Percentiles rank a stretch among this genome's conserved stretches.
phyloP scores from a whole-genome alignment of 2,329 filamentous ascomycete genomes.

The Aureobasidium sp. region DNA sequence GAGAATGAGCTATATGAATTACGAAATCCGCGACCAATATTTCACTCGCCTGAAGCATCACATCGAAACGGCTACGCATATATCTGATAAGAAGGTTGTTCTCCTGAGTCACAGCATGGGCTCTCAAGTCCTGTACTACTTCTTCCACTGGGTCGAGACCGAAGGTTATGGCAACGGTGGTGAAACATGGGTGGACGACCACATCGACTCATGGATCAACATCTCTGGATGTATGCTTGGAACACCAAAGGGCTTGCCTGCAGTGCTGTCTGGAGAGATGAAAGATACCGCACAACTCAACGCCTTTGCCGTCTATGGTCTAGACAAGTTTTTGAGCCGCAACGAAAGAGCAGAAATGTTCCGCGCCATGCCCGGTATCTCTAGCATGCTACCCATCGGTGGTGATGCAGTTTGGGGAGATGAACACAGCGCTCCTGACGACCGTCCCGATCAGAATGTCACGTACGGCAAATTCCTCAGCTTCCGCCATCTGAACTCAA shows the following conservation, averaged over 20 bases:
- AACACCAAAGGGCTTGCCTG: conserved; percentile 81
- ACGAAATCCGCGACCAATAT: conserved; percentile 86
- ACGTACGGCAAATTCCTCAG: conserved; percentile 78
- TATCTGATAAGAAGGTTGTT: conserved; percentile 69
- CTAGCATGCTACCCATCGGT: conserved; percentile 91
- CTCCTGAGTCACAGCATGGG: conserved; percentile 96
- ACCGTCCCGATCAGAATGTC: conserved; percentile 60
- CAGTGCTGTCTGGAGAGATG: conserved; percentile 93
- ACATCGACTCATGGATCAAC: conserved; percentile 96
- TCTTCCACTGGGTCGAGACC: conserved; percentile 74
- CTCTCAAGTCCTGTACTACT: conserved; percentile 84
- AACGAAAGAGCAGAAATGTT: conserved; percentile 90
- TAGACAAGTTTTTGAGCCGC: conserved; percentile 89
- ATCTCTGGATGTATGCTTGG: conserved; percentile 97
- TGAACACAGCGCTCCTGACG: conserved; percentile 77
- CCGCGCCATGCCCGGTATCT: conserved; percentile 92
- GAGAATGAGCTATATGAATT: conserved; percentile 81
- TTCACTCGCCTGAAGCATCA: conserved; percentile 85
- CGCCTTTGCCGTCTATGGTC: conserved; percentile 88
- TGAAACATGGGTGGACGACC: conserved; percentile 76
- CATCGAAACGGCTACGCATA: conserved; percentile 73
- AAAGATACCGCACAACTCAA: conserved; percentile 96
- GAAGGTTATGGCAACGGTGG: conserved; percentile 72
- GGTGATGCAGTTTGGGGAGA: conserved; percentile 96
- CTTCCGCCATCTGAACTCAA: conserved; percentile 62